Percentiles rank a stretch among this genome's conserved stretches.
Evolutionary conservation across 331 rosid species (phyloP).

Genomic region (Erythrophleum ivorense): DNA sequence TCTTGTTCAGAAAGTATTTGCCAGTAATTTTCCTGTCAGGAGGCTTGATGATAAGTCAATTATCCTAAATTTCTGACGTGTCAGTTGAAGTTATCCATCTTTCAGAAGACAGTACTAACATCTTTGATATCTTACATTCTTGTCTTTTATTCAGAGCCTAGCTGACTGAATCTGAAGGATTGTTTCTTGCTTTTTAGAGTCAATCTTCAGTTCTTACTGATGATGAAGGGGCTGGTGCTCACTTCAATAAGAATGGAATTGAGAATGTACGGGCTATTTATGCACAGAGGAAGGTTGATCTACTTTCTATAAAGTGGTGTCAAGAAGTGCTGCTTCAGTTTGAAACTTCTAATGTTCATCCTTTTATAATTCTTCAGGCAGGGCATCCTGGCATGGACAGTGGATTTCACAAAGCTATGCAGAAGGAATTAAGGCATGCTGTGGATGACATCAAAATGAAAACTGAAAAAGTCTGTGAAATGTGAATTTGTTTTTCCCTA

Average conservation of each 20-base stretch:
- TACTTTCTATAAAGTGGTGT: conserved; percentile 7
- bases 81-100: not conserved
- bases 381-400: conserved; percentile 50
- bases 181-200: conserved; percentile 69
- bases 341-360: conserved; percentile 41
- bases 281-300: conserved; percentile 64
- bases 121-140: conserved; percentile 18
- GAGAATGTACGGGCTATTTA: conserved; percentile 58
- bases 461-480: conserved; percentile 63
- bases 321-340: conserved; percentile 27
- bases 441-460: conserved; percentile 62
- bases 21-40: conserved; percentile 7
- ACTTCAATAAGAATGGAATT: conserved; percentile 52
- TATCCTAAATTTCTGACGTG: not conserved
- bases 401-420: conserved; percentile 63
- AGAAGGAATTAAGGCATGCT: conserved; percentile 70
- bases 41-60: not conserved
- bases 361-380: conserved; percentile 55
- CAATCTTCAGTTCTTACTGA: conserved; percentile 94
- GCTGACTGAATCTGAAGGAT: conserved; percentile 3
- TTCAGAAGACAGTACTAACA: conserved; percentile 14
- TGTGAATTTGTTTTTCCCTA: conserved; percentile 38
- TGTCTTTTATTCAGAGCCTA: not conserved
- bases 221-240: conserved; percentile 81
- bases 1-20: conserved; percentile 2